phyloP scores from a whole-genome alignment of 2,329 filamentous ascomycete genomes.

The Metarhizium robertsii region DNA sequence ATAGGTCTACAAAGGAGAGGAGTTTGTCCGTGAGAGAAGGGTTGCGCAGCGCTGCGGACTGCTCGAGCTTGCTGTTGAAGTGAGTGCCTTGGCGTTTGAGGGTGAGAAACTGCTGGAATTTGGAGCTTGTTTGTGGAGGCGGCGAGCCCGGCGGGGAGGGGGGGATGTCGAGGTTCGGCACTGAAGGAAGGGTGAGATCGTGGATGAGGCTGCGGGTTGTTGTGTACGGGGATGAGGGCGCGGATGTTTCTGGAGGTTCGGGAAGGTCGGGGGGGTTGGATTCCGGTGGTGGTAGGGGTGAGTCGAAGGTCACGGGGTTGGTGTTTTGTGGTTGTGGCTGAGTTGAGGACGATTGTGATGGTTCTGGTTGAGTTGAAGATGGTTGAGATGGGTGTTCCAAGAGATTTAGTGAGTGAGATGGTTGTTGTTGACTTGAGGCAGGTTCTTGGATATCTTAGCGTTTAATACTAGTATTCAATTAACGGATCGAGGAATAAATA shows the following conservation, averaged over 20 bases:
- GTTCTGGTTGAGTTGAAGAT: not conserved
- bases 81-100: slow-evolving; percentile 71
- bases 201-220: slow-evolving; percentile 54
- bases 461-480: not conserved
- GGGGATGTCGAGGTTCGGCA: slow-evolving; percentile 66
- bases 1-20: slow-evolving; percentile 52
- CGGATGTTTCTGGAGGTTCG: slow-evolving; percentile 14
- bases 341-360: not conserved
- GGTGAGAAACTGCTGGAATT: slow-evolving; percentile 64
- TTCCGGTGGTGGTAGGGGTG: slow-evolving; percentile 26
- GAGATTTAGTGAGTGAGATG: not conserved
- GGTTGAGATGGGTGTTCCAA: not conserved
- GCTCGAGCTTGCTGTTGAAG: slow-evolving; percentile 67
- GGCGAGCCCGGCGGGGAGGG: slow-evolving; percentile 59
- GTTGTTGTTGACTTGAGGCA: not conserved
- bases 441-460: not conserved
- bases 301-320: slow-evolving; percentile 27
- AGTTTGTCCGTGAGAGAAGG: slow-evolving; percentile 65
- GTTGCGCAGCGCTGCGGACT: slow-evolving; percentile 59
- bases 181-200: slow-evolving; percentile 62
- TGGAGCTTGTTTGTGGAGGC: slow-evolving; percentile 44
- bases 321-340: slow-evolving; percentile 6
- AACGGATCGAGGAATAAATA: not conserved
- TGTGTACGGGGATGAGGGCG: slow-evolving; percentile 56
- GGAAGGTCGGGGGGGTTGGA: slow-evolving; percentile 8